Evolutionary conservation across 495 filamentous ascomycete species (phyloP).

Genomic region (Chaetomidium leptoderma): DNA sequence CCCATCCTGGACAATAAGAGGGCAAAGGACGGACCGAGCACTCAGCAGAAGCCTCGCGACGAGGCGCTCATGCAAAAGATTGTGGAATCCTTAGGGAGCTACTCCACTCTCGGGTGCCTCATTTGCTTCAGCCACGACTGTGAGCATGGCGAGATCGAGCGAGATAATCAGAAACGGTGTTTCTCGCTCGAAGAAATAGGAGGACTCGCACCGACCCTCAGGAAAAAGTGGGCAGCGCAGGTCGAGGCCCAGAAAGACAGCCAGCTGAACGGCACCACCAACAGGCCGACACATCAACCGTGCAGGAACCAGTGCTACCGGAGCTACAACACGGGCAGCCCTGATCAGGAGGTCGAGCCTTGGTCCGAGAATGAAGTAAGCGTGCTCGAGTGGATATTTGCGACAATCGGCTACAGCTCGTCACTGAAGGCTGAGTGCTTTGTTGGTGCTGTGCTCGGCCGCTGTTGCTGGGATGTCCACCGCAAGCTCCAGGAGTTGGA

Average conservation of each 20-base stretch:
- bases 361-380: conserved; percentile 41
- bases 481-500: conserved; percentile 42
- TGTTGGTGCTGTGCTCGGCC: conserved; percentile 39
- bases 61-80: conserved; percentile 28
- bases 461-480: conserved; percentile 50
- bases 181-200: conserved; percentile 38
- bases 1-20: conserved; percentile 43
- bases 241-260: conserved; percentile 19
- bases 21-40: conserved; percentile 41
- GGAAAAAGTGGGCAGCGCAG: conserved; percentile 27
- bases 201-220: conserved; percentile 22
- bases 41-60: conserved; percentile 25
- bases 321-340: conserved; percentile 30
- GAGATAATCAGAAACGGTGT: conserved; percentile 42
- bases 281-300: conserved; percentile 20
- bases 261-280: conserved; percentile 5
- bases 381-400: conserved; percentile 37
- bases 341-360: conserved; percentile 17
- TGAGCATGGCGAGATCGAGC: conserved; percentile 48
- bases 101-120: conserved; percentile 43
- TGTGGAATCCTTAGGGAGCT: conserved; percentile 41
- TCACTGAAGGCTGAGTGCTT: conserved; percentile 38
- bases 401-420: conserved; percentile 35
- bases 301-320: conserved; percentile 44
- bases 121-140: conserved; percentile 49